Base-by-base conservation (phyloP, 495 filamentous ascomycete species). In the Margaritispora aquatica region DNA sequence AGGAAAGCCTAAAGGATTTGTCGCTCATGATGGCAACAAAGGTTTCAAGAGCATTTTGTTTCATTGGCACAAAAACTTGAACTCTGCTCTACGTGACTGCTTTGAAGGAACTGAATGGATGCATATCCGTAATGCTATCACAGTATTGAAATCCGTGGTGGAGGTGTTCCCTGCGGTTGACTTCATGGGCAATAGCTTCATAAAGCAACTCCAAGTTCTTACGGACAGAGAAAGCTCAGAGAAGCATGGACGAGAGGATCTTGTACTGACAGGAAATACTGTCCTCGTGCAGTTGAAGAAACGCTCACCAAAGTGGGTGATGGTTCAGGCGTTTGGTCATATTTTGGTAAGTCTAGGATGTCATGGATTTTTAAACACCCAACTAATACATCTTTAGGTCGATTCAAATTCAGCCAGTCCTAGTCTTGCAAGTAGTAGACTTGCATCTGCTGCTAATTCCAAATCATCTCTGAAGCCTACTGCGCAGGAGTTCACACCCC, bases 121-220 rank as follows among this genome's bases (percentile, higher is more conserved):
- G 91, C 92, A 96, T 69, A 96, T 97, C 68, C 84, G 90, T 13
- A 99, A 99, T 68, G 89, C 92, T 29, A 95, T 97, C 63, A 92
- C 86, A 57, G 75, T 97, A n/a, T 77, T 97, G 54, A 96, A 94
- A 68, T 80, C 83, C 7, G 77, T 95, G 38, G 79, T 86, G 29
- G 82, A 88, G 26, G 77, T 84, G 65, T 97, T 95, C 80, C 95
- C 95, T 23, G 83, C 83, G 15, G 84, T 97, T 47, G 92, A 94
- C 64, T 92, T 88, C 76, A 90, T 92, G 75, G 94, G 89, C 21
- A 79, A 81, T 24, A 79, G 84, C 41, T 86, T 95, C 66, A 70
- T 87, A 19, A 77, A 77, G 48, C 80, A 80, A 57, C 81, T 97
- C 21, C 84, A 86, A 61, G 82, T 84, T 59, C 84, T 85, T 44